phyloP scores from a whole-genome alignment of 2,329 filamentous ascomycete genomes.

The Arthroderma uncinatum region DNA sequence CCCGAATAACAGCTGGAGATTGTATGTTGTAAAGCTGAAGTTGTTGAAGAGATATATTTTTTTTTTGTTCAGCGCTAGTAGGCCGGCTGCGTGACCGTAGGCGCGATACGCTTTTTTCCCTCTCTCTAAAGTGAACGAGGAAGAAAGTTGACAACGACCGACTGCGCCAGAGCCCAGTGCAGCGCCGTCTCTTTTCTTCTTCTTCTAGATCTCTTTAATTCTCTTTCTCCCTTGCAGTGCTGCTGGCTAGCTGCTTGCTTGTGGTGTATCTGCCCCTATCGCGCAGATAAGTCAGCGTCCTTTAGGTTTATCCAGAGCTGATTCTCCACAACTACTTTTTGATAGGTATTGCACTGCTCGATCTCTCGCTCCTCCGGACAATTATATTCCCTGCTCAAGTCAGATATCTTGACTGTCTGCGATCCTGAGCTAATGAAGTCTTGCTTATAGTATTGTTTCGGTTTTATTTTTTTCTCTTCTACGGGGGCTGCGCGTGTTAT shows the following conservation, averaged over 20 bases:
- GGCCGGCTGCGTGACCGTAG: conserved; percentile 2
- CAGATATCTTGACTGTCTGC: neutral
- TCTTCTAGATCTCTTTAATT: neutral
- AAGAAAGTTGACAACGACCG: neutral
- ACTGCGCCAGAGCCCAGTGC: neutral
- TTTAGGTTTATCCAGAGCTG: neutral
- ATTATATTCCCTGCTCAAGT: neutral
- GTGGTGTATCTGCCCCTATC: neutral
- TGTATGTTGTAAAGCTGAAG: no score
- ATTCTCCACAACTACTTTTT: neutral
- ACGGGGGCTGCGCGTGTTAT: neutral
- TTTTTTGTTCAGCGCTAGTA: neutral
- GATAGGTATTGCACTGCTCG: neutral
- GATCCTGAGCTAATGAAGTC: neutral
- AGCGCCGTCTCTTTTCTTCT: neutral
- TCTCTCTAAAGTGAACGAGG: neutral
- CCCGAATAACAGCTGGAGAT: neutral
- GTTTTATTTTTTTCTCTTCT: no score
- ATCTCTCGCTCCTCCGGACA: neutral
- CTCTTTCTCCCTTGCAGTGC: neutral
- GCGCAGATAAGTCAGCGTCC: neutral
- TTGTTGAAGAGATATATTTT: no score
- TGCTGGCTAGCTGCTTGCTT: neutral
- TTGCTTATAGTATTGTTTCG: neutral
- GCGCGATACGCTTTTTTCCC: neutral